Evolutionary conservation across 148 eudicot genomes (phyloP), one percentile per base, ranked within the genome.

Genomic region (Persicaria maculosa): DNA sequence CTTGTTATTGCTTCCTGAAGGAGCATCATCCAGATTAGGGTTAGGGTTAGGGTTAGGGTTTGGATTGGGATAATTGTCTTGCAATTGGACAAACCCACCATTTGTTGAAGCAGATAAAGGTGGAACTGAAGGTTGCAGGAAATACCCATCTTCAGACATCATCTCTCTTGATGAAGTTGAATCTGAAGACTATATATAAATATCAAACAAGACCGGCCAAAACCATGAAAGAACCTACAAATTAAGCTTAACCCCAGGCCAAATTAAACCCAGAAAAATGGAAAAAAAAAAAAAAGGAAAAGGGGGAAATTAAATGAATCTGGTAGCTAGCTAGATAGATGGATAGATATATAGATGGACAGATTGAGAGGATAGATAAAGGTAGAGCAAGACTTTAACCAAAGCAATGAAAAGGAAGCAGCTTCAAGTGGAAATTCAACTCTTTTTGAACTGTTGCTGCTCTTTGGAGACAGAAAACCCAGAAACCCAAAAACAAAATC

Each of bases 11-110:
- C 11, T 40, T 73, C 48, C 77, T 72, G 81, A 54, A 79, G 73
- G 77, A 73, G 68, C 25, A 3, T 61, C 68, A 2, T 31, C 40
- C 40, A 31, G 40, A 31, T 31, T 31, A 0, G 43, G 68, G 25
- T 75, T 80, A 19, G 84, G 79, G 75, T 59, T 82, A 75, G 83
- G 77, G 69, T 73, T 80, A 36, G 81, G 81, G 73, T 74, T 76
- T 50, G 85, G 77, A 57, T 58, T 19, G n/a, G 46, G 16, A 16
- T 68, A 68, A 9, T 22, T 20, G 44, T 61, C 68, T 31, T 61
- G 43, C 14, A 43, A 17, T 9, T 65, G 71, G 44, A 7, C 22
- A 9, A 44, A 68, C 25, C 50, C 72, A 15, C 20, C 5, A 61
- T 10, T 31, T 9, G 1, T 61, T 14, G 12, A 4, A 22, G 64